Conservation (phyloP, 805 yeast genomes). For the Saturnispora sekii region DNA sequence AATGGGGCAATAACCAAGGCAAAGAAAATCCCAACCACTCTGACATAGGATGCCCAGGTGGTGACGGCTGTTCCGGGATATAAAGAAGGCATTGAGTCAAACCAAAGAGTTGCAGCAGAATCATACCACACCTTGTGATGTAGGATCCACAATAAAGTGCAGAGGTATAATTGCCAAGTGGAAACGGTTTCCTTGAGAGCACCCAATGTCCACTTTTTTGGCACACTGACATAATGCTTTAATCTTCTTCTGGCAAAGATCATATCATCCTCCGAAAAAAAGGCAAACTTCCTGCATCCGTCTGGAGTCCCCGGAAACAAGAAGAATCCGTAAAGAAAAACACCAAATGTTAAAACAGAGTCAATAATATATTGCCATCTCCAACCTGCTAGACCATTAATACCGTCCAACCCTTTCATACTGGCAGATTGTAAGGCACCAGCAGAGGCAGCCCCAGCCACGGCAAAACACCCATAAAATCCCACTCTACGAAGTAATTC, state of each 20-base stretch:
- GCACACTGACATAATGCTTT: constrained; percentile 23
- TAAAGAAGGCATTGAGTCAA: constrained; percentile 12
- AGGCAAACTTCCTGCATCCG: constrained; percentile 26
- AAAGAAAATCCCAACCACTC: constrained; percentile 13
- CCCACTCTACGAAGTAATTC: constrained; percentile 16
- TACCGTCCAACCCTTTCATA: constrained; percentile 37
- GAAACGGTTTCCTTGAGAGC: constrained; percentile 33
- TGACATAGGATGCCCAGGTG: constrained; percentile 14
- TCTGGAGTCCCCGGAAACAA: constrained; percentile 47
- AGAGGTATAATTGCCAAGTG: constrained; percentile 30
- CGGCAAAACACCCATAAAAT: constrained; percentile 14
- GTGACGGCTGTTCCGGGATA: constrained; percentile 13
- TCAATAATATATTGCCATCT: constrained; percentile 67
- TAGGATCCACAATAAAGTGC: constrained; percentile 16
- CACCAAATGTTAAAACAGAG: constrained; percentile 46
- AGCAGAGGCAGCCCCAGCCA: constrained; percentile 42
- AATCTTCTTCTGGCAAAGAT: constrained; percentile 39
- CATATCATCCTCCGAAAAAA: constrained; percentile 33
- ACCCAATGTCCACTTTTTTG: constrained; percentile 34
- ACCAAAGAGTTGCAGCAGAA: constrained; percentile 21
- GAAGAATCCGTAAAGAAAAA: constrained; percentile 49
- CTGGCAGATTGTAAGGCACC: constrained; percentile 56
- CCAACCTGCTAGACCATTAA: constrained; percentile 52
- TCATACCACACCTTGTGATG: constrained; percentile 29
- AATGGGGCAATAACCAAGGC: constrained; percentile 27